Percentiles rank a stretch among this genome's conserved stretches.
These are phyloP conservation scores for Trichaptum fuscoviolaceum DNA, from an alignment of 768 basidiomycete genomes.

Conservation along the genomic window DNA sequence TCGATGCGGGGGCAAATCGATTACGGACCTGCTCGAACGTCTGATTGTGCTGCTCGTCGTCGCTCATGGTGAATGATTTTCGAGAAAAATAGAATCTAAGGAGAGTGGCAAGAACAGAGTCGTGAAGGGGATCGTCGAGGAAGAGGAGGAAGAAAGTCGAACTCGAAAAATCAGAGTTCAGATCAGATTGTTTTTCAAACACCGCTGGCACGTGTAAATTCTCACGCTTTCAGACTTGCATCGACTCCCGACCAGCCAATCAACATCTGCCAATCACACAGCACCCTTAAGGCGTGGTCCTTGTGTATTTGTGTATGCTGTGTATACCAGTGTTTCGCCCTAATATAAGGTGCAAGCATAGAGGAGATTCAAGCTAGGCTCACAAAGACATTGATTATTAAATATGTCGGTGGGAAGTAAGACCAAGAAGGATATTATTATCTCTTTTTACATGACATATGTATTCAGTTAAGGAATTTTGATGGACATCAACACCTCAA, in stretches of 20 bases:
- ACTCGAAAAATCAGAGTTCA: constrained; percentile 2
- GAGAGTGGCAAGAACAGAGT: constrained; percentile 2
- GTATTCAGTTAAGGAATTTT: too few relatives aligned
- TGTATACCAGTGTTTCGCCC: background rate
- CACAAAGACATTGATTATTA: too few relatives aligned
- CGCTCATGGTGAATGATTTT: constrained; percentile 56
- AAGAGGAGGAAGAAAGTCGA: background rate
- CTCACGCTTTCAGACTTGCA: background rate
- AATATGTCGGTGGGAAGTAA: too few relatives aligned
- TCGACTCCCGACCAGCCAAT: background rate
- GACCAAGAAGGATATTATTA: background rate
- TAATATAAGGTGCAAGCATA: background rate
- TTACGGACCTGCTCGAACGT: constrained; percentile 71
- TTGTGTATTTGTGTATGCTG: constrained; percentile 1
- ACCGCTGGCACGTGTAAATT: constrained; percentile 2
- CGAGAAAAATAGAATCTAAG: constrained; percentile 6
- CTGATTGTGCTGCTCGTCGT: constrained; percentile 86
- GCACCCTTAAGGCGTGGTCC: background rate
- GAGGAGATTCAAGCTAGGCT: background rate
- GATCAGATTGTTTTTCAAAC: constrained; percentile 6
- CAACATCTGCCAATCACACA: background rate
- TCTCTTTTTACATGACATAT: background rate
- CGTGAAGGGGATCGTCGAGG: constrained; percentile 2
- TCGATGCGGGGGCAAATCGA: constrained; percentile 11
- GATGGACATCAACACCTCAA: too few relatives aligned